phyloP scores from a whole-genome alignment of 2,329 filamentous ascomycete species.

The Moelleriella libera region DNA sequence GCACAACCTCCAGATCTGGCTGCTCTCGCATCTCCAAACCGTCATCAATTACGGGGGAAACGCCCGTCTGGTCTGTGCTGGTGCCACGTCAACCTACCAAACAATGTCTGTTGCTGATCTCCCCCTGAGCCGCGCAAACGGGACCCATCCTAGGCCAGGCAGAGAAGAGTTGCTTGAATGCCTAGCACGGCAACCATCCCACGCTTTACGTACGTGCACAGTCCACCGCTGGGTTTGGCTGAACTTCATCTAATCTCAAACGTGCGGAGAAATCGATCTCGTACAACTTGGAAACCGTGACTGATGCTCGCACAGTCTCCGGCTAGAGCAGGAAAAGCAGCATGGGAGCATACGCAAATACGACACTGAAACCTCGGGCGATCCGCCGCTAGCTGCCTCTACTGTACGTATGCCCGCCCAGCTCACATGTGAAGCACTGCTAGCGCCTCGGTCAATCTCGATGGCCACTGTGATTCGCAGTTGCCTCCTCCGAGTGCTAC shows the following conservation, averaged over 20 bases:
- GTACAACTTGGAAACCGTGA: not conserved
- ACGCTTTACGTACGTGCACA: not conserved
- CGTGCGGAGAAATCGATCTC: not conserved
- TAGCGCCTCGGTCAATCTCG: not conserved
- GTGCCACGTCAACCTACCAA: not conserved
- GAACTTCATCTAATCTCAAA: not conserved
- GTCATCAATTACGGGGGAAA: not conserved
- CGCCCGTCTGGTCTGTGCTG: constrained; percentile 1
- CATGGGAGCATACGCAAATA: not conserved
- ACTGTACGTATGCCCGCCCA: too few relatives aligned
- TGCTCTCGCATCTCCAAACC: not conserved
- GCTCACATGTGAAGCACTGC: not conserved
- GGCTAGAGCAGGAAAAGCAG: not conserved
- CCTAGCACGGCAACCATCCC: too few relatives aligned
- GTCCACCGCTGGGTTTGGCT: not conserved
- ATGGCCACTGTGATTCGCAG: not conserved
- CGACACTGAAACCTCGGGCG: not conserved
- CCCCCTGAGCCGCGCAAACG: not conserved
- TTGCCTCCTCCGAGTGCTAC: not conserved
- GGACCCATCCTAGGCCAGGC: not conserved
- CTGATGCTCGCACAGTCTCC: not conserved
- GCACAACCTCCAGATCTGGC: not conserved
- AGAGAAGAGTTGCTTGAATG: not conserved
- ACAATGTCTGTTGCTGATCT: not conserved
- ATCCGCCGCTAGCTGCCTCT: not conserved